Base-by-base conservation (phyloP, 1,139 yeast species). In the Arxiozyma slooffiae region DNA sequence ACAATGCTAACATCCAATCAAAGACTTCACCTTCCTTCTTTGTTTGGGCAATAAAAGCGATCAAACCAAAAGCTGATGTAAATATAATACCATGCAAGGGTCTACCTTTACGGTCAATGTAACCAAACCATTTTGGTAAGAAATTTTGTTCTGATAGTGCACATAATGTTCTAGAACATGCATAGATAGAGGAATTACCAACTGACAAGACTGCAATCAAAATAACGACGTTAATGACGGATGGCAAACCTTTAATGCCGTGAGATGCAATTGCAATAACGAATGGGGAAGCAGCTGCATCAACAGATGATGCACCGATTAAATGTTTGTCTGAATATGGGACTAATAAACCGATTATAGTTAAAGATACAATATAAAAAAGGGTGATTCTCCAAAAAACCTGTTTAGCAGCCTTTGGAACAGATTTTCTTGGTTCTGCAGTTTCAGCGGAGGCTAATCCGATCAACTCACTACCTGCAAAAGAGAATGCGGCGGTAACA, bases 381-480 rank as follows among this genome's bases (percentile, higher is more conserved):
- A 82, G 66, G 37, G 78, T 69, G 50, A 82, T 79, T 75, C 88
- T 78, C 85, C 86, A 82, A 61, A 82, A 81, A 4, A 80, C 86
- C 64, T 80, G 85, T 63, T 81, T 82, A 46, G 84, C 80, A 44
- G 95, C 95, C 57, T 73, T 74, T 48, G 95, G 95, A 50, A 86
- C 71, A 37, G 85, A 67, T 61, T 75, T 77, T 63, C 85, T 75
- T 55, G 96, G 96, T 68, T 87, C 82, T 48, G 71, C 74, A 40
- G 95, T 79, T 71, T 89, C 97, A 18, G 95, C 88, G 50, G 95
- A 87, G 23, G 96, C 94, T 57, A 89, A 72, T 57, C 95, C 96
- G 54, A 85, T 83, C 62, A 85, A 71, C 69, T 86, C 95, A 51
- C 86, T 78, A 50, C 84, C 84, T 47, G 76, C 74, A 59, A 71